Conservation (phyloP, 768 basidiomycete species). For the Tulasnella sp. region DNA sequence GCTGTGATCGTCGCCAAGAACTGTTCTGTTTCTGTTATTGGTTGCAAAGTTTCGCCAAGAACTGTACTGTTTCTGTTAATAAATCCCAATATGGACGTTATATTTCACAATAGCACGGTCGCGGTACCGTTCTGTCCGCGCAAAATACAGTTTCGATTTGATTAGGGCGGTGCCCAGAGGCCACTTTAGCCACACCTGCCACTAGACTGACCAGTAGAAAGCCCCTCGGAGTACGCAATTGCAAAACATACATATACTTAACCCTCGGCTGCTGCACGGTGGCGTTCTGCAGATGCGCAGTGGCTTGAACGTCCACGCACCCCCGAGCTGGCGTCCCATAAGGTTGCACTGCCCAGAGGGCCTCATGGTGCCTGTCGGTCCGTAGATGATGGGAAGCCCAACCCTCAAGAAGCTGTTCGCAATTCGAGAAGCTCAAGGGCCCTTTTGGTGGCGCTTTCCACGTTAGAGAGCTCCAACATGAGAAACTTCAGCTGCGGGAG, state of each 20-base stretch:
- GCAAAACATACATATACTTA: neutral
- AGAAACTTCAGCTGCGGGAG: neutral
- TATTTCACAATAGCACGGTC: too few relatives aligned
- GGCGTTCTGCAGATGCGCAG: neutral
- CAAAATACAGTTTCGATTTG: too few relatives aligned
- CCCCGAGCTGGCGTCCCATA: neutral
- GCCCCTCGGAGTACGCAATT: neutral
- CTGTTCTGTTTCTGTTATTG: too few relatives aligned
- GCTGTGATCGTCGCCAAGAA: neutral
- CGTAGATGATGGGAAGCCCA: neutral
- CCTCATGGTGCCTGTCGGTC: neutral
- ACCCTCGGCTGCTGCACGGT: neutral
- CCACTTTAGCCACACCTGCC: too few relatives aligned
- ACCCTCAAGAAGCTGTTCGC: neutral
- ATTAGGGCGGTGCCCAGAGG: too few relatives aligned
- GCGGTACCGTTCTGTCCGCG: too few relatives aligned
- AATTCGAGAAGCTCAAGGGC: neutral
- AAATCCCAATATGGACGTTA: too few relatives aligned
- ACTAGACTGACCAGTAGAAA: too few relatives aligned
- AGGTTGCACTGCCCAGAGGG: slow-evolving; percentile 4
- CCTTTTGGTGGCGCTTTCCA: neutral
- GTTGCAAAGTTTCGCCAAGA: too few relatives aligned
- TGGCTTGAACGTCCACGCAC: neutral
- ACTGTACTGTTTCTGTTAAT: too few relatives aligned
- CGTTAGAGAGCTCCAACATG: neutral